A percentile compares a stretch with the other conserved stretches of the same genome.
Evolutionary conservation across 2,329 filamentous ascomycete genomes (phyloP).

Genomic region (Cryoendolithus antarcticus): DNA sequence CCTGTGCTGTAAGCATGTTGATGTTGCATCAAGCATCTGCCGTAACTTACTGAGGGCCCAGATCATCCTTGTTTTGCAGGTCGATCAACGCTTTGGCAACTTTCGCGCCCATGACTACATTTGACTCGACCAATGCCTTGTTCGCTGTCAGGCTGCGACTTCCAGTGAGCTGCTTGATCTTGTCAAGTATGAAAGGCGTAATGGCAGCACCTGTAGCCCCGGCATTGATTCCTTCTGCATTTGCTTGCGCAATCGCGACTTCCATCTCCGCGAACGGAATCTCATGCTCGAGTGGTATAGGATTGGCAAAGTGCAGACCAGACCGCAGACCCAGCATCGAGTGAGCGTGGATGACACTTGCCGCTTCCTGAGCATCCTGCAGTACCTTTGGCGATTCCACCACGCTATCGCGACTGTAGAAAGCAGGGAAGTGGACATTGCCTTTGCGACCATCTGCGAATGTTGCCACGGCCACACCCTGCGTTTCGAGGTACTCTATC

Average conservation of each 20-base stretch:
- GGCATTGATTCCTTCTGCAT: conserved; percentile 51
- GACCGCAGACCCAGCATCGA: conserved; percentile 58
- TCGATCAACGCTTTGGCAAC: conserved; percentile 51
- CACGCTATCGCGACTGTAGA: conserved; percentile 83
- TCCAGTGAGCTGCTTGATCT: conserved; percentile 67
- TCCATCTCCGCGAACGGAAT: conserved; percentile 63
- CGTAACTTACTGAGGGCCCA: conserved; percentile 9
- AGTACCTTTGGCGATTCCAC: conserved; percentile 66
- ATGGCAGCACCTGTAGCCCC: conserved; percentile 63
- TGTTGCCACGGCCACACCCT: conserved; percentile 71
- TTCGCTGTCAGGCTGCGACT: conserved; percentile 64
- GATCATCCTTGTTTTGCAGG: conserved; percentile 31
- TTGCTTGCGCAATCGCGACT: conserved; percentile 53
- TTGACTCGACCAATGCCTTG: conserved; percentile 53
- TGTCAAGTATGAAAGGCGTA: conserved; percentile 69
- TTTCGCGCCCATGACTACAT: conserved; percentile 52
- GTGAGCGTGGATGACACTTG: conserved; percentile 77
- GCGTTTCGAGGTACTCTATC: conserved; percentile 64
- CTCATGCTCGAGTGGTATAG: conserved; percentile 58
- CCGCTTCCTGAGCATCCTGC: conserved; percentile 65
- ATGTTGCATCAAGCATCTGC: neutral
- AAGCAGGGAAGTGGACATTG: conserved; percentile 75
- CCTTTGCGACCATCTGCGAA: conserved; percentile 71
- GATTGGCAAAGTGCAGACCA: conserved; percentile 80
- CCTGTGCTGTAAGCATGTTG: conserved; percentile 6